Evolutionary conservation across 805 yeast genomes (phyloP).

Genomic region (Metschnikowia colocasiae): DNA sequence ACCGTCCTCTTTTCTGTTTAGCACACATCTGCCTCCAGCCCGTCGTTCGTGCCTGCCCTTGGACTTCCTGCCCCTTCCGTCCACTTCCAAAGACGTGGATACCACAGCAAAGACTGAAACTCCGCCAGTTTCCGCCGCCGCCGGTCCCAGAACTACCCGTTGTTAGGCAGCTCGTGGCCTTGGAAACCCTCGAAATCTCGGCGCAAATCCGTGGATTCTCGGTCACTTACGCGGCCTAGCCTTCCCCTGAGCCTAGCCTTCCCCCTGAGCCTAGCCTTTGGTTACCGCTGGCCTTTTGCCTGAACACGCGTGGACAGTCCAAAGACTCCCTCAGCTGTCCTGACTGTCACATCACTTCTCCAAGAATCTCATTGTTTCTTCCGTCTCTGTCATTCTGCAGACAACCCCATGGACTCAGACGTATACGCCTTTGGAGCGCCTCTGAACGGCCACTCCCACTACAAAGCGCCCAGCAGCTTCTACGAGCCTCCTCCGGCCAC

Average conservation of each 20-base stretch:
- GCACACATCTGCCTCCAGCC: neutral
- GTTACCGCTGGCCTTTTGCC: too few species aligned
- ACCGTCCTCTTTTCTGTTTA: neutral
- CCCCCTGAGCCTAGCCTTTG: neutral
- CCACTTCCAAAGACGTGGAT: neutral
- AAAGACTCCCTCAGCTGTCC: too few species aligned
- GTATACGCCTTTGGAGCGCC: slow-evolving; percentile 2
- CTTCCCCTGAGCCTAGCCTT: neutral
- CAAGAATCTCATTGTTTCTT: too few species aligned
- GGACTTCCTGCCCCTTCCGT: neutral
- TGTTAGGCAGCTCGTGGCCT: neutral
- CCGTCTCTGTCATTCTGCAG: too few species aligned
- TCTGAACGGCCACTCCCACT: slow-evolving; percentile 5
- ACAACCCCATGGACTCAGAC: slow-evolving; percentile 6
- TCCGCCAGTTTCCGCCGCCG: neutral
- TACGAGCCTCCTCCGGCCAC: slow-evolving; percentile 7
- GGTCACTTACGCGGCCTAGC: neutral
- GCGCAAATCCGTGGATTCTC: neutral
- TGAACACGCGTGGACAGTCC: too few species aligned
- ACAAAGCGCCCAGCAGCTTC: slow-evolving; percentile 10
- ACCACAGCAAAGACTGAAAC: neutral
- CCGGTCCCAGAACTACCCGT: neutral
- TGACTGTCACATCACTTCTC: too few species aligned
- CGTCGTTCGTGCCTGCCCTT: too few species aligned
- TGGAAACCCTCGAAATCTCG: neutral